Evolutionary conservation across 139 green algal genomes (phyloP).

Genomic region (Volvox africanus): DNA sequence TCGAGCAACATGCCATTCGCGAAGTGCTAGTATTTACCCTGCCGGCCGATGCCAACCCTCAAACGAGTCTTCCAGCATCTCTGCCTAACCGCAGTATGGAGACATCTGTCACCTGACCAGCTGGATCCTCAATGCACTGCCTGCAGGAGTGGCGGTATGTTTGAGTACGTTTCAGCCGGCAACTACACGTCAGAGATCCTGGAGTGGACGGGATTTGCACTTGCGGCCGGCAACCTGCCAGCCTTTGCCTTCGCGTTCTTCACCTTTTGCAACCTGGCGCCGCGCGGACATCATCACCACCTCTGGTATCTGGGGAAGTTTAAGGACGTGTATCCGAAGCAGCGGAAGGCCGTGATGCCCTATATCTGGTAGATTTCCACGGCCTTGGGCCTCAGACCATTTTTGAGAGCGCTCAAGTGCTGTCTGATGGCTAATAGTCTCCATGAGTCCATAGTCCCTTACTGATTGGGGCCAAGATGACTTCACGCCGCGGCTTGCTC

Average conservation of each 20-base stretch:
- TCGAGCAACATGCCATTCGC: neutral
- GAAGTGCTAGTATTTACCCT: neutral
- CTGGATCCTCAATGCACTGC: neutral
- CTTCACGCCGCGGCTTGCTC: no score
- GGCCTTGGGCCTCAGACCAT: no score
- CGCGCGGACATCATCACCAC: constrained; percentile 68
- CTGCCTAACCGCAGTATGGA: neutral
- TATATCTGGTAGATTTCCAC: constrained; percentile 69
- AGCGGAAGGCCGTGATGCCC: constrained; percentile 74
- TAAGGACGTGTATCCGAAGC: constrained; percentile 62
- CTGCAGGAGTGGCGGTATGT: constrained; percentile 70
- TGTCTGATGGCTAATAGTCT: no score
- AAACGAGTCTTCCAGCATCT: neutral
- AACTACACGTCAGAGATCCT: constrained; percentile 85
- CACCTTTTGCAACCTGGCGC: constrained; percentile 78
- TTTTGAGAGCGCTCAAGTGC: no score
- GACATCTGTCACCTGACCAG: neutral
- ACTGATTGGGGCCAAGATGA: no score
- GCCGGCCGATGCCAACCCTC: no score
- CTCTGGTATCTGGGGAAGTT: constrained; percentile 76
- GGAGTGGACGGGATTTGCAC: constrained; percentile 79
- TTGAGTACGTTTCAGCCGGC: constrained; percentile 78
- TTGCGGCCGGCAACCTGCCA: constrained; percentile 61
- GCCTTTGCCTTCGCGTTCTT: constrained; percentile 78
- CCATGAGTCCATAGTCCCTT: no score